Evolutionary conservation across 352 stramenopile genomes (phyloP), one percentile per base, ranked within the genome.

Genomic region (Globisporangium iwayamae): DNA sequence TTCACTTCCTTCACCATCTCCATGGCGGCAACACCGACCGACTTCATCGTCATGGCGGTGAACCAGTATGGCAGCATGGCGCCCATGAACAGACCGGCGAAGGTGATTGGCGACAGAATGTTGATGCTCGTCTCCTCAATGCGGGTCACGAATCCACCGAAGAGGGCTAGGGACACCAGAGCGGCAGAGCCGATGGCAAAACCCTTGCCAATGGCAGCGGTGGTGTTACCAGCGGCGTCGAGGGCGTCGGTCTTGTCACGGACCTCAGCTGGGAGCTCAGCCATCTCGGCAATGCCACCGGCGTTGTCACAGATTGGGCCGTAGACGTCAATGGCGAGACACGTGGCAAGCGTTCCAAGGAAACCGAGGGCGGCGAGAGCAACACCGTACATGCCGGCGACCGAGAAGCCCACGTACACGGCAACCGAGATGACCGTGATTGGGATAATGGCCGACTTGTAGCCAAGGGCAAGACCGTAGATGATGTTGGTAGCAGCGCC

Each of bases 41-140:
- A 98, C 90, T 99, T 99, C 97, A 99, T 99, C 56, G 97, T 99
- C 89, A 99, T 84, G 32, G 98, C 98, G 63, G 94, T 98, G 81
- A 99, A 99, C 82, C 96, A 98, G 83, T 99, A 99, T n/a, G 98
- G 98, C 58, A 99, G 92, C 96, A 99, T 99, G 65, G 97, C 97
- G 70, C 98, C 98, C 79, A 99, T 98, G 67, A 99, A 97, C 63
- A 99, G 81, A 80, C 98, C 98, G 65, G 96, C 92, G 79, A 99
- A 99, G 20, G 97, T 99, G 61, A 99, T 93, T 28, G 98, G 97
- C 61, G 95, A 88, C 61, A 99, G 78, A 72, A 99, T 98, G 85
- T 99, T 98, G 69, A 99, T 98, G 52, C 75, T 87, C 36, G 65
- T 96, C 73, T 96, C 87, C 66, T 97, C 91, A 68, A 99, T 98